Evolutionary conservation across 345 rosid species (phyloP).

Genomic region (Excoecaria agallocha): DNA sequence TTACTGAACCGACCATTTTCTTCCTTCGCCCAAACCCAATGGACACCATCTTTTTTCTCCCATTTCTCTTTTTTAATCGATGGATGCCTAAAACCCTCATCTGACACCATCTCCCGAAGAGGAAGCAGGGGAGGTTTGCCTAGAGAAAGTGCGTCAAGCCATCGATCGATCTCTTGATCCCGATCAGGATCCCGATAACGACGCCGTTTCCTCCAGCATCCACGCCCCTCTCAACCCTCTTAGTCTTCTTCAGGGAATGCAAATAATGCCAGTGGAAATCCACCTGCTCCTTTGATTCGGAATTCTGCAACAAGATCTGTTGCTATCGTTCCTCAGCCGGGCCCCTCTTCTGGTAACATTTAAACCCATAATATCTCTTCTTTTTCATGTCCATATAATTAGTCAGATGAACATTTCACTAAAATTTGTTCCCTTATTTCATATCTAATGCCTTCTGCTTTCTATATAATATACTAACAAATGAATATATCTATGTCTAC

Average conservation of each 20-base stretch:
- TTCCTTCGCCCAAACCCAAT: no score
- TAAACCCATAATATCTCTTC: not conserved
- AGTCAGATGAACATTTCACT: no score
- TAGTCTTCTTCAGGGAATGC: slow-evolving; percentile 68
- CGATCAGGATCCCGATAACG: slow-evolving; percentile 74
- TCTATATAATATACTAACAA: no score
- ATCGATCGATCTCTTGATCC: slow-evolving; percentile 78
- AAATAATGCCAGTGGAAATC: slow-evolving; percentile 45
- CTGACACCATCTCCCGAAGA: no score
- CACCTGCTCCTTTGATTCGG: slow-evolving; percentile 35
- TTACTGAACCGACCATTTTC: no score
- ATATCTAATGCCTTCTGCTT: not conserved
- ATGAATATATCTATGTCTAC: no score
- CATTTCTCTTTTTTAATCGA: no score
- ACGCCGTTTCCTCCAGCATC: slow-evolving; percentile 1
- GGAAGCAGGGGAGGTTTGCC: no score
- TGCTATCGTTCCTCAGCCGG: slow-evolving; percentile 22
- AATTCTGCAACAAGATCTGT: slow-evolving; percentile 21
- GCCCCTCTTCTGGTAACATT: slow-evolving; percentile 29
- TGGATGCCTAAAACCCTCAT: no score
- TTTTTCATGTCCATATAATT: not conserved
- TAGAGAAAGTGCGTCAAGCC: slow-evolving; percentile 68
- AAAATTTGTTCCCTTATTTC: not conserved
- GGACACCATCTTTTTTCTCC: no score
- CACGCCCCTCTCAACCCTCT: slow-evolving; percentile 48